Conservation (phyloP, 345 rosid genomes). For the Lumnitzera racemosa region DNA sequence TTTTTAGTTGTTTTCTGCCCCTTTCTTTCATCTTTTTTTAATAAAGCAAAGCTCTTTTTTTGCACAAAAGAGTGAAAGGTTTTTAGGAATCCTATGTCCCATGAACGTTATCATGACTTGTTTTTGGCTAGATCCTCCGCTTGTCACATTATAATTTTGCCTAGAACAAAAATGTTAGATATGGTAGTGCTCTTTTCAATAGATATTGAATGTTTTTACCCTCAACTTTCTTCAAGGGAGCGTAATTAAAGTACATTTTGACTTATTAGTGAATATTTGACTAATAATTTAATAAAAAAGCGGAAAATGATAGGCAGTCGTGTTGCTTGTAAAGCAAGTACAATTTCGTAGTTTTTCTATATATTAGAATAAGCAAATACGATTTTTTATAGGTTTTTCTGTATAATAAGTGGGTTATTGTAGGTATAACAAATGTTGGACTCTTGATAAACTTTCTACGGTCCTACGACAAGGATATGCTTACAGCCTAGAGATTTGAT, state of each 20-base stretch:
- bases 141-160: no score
- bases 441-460: no score
- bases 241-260: slow-evolving; percentile 1
- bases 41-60: slow-evolving; percentile 29
- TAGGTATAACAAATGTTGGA: no score
- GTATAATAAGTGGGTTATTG: no score
- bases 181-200: background rate
- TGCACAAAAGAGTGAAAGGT: slow-evolving; percentile 15
- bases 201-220: slow-evolving; percentile 4
- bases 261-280: background rate
- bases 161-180: no score
- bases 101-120: slow-evolving; percentile 6
- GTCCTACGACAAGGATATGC: no score
- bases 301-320: background rate
- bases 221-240: background rate
- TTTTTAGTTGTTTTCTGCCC: slow-evolving; percentile 12
- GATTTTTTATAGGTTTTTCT: no score
- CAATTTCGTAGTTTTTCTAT: no score
- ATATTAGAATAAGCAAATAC: no score
- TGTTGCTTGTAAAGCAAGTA: no score
- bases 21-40: slow-evolving; percentile 25
- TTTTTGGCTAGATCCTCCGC: background rate
- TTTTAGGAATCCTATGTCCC: slow-evolving; percentile 65
- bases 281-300: background rate
- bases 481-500: no score